A percentile compares a stretch with the other conserved stretches of the same genome.
These are phyloP conservation scores for Avicennia marina DNA, from an alignment of 257 asterid genomes.

Conservation along the genomic window DNA sequence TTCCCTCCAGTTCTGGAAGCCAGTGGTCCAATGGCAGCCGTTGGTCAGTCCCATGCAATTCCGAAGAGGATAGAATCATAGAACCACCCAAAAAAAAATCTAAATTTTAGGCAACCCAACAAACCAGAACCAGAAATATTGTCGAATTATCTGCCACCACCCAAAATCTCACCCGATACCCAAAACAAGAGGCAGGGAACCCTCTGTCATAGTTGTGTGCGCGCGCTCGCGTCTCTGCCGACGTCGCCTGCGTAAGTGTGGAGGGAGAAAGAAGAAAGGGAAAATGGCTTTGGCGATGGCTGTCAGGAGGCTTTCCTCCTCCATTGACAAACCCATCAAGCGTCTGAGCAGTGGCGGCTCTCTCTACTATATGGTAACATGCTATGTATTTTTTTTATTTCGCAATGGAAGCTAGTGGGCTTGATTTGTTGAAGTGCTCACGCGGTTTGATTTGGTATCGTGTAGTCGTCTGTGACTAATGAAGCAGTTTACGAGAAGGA, in stretches of 20 bases:
- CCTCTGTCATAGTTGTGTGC: too few relatives aligned
- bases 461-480: slow-evolving; percentile 68
- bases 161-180: slow-evolving; percentile 8
- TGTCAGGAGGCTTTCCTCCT: slow-evolving; percentile 66
- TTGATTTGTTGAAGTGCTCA: slow-evolving; percentile 7
- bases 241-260: slow-evolving; percentile 15
- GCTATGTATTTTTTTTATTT: neutral
- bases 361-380: slow-evolving; percentile 60
- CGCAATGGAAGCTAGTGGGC: neutral
- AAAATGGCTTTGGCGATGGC: slow-evolving; percentile 88
- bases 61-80: too few relatives aligned
- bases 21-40: too few relatives aligned
- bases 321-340: slow-evolving; percentile 56
- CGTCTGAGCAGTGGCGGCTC: slow-evolving; percentile 53
- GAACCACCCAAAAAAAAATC: too few relatives aligned
- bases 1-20: too few relatives aligned
- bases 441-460: neutral
- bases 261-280: slow-evolving; percentile 14
- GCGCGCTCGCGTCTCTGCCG: slow-evolving; percentile 1
- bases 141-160: slow-evolving; percentile 53
- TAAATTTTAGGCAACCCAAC: neutral
- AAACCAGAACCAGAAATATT: slow-evolving; percentile 46
- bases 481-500: slow-evolving; percentile 86
- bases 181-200: slow-evolving; percentile 10
- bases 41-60: too few relatives aligned